Base-by-base conservation (phyloP, 1,284 basidiomycete species). In the Psilocybe mexicana region DNA sequence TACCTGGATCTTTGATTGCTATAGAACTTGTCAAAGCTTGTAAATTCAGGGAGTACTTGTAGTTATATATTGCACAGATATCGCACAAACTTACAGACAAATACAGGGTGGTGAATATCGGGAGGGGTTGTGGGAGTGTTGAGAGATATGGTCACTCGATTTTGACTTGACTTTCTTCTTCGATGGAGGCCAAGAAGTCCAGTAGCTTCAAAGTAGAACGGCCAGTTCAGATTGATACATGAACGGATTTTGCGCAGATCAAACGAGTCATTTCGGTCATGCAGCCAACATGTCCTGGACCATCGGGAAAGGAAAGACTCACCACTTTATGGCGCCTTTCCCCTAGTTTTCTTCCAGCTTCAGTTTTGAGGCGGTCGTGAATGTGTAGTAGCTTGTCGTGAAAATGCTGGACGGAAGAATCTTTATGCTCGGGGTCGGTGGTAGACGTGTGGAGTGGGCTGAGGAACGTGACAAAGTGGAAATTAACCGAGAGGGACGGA, bases 351-450 rank as follows among this genome's bases (percentile, higher is more conserved):
- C 81, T 86, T 1, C 90, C 93, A 2, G 78, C 77, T 2, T 76
- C 79, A 0, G 93, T 95, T 75, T 94, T 95, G 63, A 96, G 83
- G 61, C 84, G 78, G 46, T 85, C 84, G 46, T 78, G 79, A 52
- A 96, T 89, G 58, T 86, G 83, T 36, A 96, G 70, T 26, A 96
- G 78, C 70, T 97, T 97, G 65, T 94, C 92, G 63, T 94, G 76
- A 67, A 97, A 97, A 67, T 97, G 95, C 33, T 85, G 84, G 26
- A 96, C 85, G 1, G 92, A 87, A 0, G 85, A 86, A 10, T 73
- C 70, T 26, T 73, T 71, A n/a, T 76, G 71, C 5, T 75, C 75
- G 36, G 80, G 72, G 65, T 85, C 80, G 43, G 75, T 77, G 45
- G 72, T 50, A 7, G 87, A 82, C 14, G 85, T 76, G 68, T 92